phyloP scores from a whole-genome alignment of 2,329 filamentous ascomycete species.

The Nakataea oryzae region DNA sequence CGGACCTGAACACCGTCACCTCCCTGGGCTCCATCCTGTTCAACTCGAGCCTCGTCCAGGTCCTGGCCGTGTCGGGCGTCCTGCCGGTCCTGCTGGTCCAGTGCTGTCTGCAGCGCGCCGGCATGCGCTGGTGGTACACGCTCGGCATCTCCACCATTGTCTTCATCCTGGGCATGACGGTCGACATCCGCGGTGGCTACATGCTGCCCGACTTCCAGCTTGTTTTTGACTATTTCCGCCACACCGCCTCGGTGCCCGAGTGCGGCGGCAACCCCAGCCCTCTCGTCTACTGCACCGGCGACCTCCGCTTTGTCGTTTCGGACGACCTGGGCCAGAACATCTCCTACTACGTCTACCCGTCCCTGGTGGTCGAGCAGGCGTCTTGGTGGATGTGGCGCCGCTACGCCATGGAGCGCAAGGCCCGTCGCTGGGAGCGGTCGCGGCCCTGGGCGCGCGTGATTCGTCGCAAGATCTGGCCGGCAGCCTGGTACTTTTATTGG shows the following conservation, averaged over 20 bases:
- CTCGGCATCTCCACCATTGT: conserved; percentile 8
- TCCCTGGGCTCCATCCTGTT: conserved; percentile 11
- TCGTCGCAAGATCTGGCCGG: background rate
- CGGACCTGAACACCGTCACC: conserved; percentile 6
- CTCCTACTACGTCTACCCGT: conserved; percentile 2
- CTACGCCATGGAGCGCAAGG: conserved; percentile 2
- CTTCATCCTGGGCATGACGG: conserved; percentile 7
- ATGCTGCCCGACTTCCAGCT: conserved; percentile 9
- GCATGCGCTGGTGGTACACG: conserved; percentile 15
- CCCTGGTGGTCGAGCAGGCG: conserved; percentile 1
- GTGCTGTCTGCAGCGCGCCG: conserved; percentile 10
- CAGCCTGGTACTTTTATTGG: background rate
- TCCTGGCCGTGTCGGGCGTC: conserved; percentile 8
- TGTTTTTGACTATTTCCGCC: conserved; percentile 9
- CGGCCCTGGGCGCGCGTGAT: background rate
- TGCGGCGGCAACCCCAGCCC: conserved; percentile 13
- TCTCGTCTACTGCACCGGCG: conserved; percentile 6
- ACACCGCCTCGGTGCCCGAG: conserved; percentile 5
- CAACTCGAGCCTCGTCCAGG: conserved; percentile 9
- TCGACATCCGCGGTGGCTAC: conserved; percentile 6
- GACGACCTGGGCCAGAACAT: conserved; percentile 2
- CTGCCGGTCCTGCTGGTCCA: conserved; percentile 12
- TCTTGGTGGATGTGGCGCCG: background rate
- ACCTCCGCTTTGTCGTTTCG: background rate
- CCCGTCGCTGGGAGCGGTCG: background rate